Evolutionary conservation across 202 grass and related monocot species (phyloP).

Genomic region (Sporobolus alterniflorus): DNA sequence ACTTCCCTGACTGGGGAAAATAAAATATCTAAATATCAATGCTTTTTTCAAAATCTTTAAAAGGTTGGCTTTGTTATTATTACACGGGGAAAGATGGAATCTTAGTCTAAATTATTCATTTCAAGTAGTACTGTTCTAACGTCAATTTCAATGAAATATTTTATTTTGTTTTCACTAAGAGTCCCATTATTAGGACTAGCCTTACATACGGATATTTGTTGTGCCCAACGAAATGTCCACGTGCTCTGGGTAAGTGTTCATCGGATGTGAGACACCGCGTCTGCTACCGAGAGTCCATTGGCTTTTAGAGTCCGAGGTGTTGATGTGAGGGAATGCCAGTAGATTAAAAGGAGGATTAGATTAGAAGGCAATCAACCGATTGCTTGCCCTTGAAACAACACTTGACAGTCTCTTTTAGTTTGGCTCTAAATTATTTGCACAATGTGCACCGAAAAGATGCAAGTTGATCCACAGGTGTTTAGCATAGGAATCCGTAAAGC

Average conservation of each 20-base stretch:
- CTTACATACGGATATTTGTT: too few species aligned
- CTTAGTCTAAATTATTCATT: too few species aligned
- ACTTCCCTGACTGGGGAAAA: too few species aligned
- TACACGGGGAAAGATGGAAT: too few species aligned
- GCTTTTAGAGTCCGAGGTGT: constrained; percentile 18
- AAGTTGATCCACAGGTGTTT: not conserved
- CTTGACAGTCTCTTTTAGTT: not conserved
- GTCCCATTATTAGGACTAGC: too few species aligned
- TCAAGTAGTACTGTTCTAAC: too few species aligned
- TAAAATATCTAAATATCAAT: too few species aligned
- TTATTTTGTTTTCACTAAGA: too few species aligned
- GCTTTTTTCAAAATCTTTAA: too few species aligned
- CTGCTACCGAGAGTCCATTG: constrained; percentile 4
- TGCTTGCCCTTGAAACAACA: constrained; percentile 32
- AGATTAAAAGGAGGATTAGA: constrained; percentile 23
- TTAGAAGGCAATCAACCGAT: constrained; percentile 32
- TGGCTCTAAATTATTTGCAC: not conserved
- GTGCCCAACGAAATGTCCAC: not conserved
- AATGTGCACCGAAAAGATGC: not conserved
- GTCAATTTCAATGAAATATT: too few species aligned
- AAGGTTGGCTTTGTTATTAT: too few species aligned
- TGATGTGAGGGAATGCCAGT: not conserved
- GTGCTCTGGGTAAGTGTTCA: not conserved
- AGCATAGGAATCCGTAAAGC: constrained; percentile 28
- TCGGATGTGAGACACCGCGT: not conserved